Evolutionary conservation across 2,329 filamentous ascomycete genomes (phyloP).

Genomic region (Botrytis fragariae): DNA sequence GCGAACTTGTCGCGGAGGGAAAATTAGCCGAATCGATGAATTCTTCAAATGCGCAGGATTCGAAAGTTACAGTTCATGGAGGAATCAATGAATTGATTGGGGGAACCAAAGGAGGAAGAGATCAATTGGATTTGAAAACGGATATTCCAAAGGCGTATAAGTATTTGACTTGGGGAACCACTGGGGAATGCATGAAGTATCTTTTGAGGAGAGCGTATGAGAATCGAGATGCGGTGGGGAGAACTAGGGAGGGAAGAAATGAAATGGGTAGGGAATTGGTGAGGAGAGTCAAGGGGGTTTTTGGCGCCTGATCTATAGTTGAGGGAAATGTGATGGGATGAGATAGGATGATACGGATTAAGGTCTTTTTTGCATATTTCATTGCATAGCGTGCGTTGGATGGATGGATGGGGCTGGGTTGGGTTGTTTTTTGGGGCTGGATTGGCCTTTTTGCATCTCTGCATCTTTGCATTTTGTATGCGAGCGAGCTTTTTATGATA

Average conservation of each 20-base stretch:
- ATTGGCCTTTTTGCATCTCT: neutral
- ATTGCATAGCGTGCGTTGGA: neutral
- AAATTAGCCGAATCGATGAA: conserved; percentile 32
- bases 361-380: neutral
- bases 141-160: conserved; percentile 59
- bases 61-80: neutral
- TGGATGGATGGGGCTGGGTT: neutral
- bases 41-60: neutral
- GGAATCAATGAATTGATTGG: neutral
- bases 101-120: conserved; percentile 28
- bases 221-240: conserved; percentile 67
- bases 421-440: neutral
- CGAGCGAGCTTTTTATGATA: neutral
- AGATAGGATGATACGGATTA: no score
- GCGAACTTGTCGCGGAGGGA: conserved; percentile 47
- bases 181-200: conserved; percentile 78
- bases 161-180: conserved; percentile 68
- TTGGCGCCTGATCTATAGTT: no score
- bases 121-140: conserved; percentile 36
- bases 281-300: conserved; percentile 49
- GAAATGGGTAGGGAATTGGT: conserved; percentile 62
- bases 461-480: neutral
- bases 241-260: conserved; percentile 60
- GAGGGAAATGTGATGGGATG: neutral
- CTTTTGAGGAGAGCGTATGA: conserved; percentile 67